Evolutionary conservation across 2,329 filamentous ascomycete genomes (phyloP), one percentile per base, ranked within the genome.

Genomic region (Malbranchea zuffiana): DNA sequence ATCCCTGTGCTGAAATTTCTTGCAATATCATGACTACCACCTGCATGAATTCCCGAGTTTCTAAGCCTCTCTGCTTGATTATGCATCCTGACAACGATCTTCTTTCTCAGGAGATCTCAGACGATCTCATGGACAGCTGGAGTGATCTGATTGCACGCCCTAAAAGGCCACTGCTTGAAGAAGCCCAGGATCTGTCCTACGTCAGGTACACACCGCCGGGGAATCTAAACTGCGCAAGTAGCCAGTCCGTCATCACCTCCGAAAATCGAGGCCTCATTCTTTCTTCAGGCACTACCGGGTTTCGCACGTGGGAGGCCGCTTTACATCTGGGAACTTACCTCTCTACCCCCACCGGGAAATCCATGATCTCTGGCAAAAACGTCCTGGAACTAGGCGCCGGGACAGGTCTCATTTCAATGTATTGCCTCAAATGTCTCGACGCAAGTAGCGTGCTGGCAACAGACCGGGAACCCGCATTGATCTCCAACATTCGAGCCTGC

Each of bases 111-210:
- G 85, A 80, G 57, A 78, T 94, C 31, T 85, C 80, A 44, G 83
- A 93, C 59, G 70, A 80, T 57, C 71, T 95, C 50, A 82, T 88
- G 71, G 67, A 68, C 38, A 65, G 68, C 24, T 69, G 92, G 47
- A 75, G 78, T 37, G 59, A 67, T 42, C 68, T 90, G 16, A 68
- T 92, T 40, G 66, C 70, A 13, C 66, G 70, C 19, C 73, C 75
- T 11, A 60, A 81, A 11, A 75, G 73, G n/a, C 69, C 76, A 13
- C 77, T 85, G 52, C 56, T 70, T 17, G 63, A 69, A 25, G 72
- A 78, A 39, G 81, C 75, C 16, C 83, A 87, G 59, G 54, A 76
- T 50, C 81, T 81, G 54, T 75, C 75, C 20, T 80, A 79, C 53
- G 81, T 92, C 40, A 85, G 79, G 24, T 93, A 92, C 53, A 68